phyloP scores from a whole-genome alignment of 176 grass and related monocot genomes.

The Carex kokanica region DNA sequence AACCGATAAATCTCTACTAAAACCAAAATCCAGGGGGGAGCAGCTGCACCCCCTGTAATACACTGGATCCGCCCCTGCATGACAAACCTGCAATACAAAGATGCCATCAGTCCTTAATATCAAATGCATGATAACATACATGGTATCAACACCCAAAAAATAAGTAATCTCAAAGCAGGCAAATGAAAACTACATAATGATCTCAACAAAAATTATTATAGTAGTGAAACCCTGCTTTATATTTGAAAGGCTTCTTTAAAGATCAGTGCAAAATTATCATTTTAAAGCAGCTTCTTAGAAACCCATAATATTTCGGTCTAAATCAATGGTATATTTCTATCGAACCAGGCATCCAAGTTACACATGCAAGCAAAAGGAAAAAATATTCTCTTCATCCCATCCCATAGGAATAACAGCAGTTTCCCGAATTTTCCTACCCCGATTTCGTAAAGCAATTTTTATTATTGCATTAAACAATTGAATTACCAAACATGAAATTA shows the following conservation, averaged over 20 bases:
- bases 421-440: too few relatives aligned
- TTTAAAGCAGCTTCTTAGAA: neutral
- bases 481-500: neutral
- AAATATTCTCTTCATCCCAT: neutral
- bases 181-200: neutral
- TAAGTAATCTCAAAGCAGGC: neutral
- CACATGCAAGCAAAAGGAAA: neutral
- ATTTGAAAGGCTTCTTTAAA: neutral
- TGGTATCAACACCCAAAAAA: neutral
- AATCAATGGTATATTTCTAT: neutral
- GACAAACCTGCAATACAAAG: neutral
- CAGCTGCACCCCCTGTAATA: too few relatives aligned
- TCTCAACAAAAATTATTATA: neutral
- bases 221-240: neutral
- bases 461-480: neutral
- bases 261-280: neutral
- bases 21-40: too few relatives aligned
- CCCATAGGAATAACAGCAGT: too few relatives aligned
- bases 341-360: neutral
- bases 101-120: neutral
- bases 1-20: too few relatives aligned
- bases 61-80: too few relatives aligned
- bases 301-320: neutral
- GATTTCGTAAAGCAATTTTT: too few relatives aligned
- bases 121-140: neutral